Conservation (phyloP, 495 filamentous ascomycete genomes). For the Tuber melanosporum region DNA sequence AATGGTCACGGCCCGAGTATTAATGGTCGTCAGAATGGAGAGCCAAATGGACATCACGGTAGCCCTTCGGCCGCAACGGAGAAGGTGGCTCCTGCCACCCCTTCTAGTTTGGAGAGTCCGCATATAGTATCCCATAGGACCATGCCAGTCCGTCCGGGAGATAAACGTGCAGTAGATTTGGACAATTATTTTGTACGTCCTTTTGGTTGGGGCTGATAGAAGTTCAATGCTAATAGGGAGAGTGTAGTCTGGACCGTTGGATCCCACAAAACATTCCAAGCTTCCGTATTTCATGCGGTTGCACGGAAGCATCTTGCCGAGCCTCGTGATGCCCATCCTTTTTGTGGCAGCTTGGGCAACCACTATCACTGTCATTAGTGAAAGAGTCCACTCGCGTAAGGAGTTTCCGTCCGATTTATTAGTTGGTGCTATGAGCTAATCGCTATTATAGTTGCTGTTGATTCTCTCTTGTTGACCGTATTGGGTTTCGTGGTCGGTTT, state of each 20-base stretch:
- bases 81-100: background rate
- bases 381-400: conserved; percentile 50
- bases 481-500: conserved; percentile 86
- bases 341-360: conserved; percentile 65
- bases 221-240: conserved; percentile 3
- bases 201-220: background rate
- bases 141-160: background rate
- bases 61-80: background rate
- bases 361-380: conserved; percentile 57
- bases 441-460: conserved; percentile 50
- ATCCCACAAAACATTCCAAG: conserved; percentile 71
- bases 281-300: conserved; percentile 72
- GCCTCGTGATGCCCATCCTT: conserved; percentile 68
- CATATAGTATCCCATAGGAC: background rate
- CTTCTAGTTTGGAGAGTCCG: background rate
- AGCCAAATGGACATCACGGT: background rate
- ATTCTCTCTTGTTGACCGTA: conserved; percentile 68
- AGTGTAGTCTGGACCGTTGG: conserved; percentile 52
- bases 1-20: background rate
- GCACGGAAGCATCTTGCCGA: conserved; percentile 72
- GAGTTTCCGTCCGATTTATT: conserved; percentile 26
- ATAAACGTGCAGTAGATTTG: conserved; percentile 40
- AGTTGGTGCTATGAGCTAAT: background rate
- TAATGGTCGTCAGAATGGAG: background rate
- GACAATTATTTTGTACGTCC: conserved; percentile 53